Percentiles rank a stretch among this genome's conserved stretches.
phyloP scores from a whole-genome alignment of 2,329 filamentous ascomycete genomes.

The Xylariaceae sp. region DNA sequence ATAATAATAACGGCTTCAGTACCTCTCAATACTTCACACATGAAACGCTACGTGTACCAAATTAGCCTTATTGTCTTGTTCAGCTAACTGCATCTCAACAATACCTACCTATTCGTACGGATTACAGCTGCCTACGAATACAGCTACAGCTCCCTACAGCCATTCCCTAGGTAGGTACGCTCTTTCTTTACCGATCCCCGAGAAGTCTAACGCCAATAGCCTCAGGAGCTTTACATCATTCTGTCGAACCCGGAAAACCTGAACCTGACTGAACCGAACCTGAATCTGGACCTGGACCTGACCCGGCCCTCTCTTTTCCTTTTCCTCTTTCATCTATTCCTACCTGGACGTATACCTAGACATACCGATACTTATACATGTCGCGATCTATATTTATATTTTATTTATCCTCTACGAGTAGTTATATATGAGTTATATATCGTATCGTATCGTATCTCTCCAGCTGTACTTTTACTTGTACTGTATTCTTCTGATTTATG shows the following conservation, averaged over 20 bases:
- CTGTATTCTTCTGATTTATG: no score
- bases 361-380: background rate
- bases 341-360: background rate
- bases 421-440: background rate
- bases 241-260: slow-evolving; percentile 13
- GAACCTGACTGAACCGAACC: slow-evolving; percentile 5
- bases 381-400: background rate
- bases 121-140: background rate
- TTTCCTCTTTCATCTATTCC: slow-evolving; percentile 10
- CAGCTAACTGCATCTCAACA: no score
- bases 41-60: no score
- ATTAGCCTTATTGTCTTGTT: no score
- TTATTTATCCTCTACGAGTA: background rate
- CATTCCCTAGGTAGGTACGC: background rate
- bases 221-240: slow-evolving; percentile 7
- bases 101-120: no score
- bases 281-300: slow-evolving; percentile 2
- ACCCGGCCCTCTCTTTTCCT: no score
- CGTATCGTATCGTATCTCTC: background rate
- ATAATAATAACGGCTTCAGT: no score
- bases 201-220: slow-evolving; percentile 21
- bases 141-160: slow-evolving; percentile 8
- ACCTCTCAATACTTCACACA: no score
- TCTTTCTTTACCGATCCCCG: slow-evolving; percentile 17
- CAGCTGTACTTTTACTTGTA: no score